Percentiles rank a stretch among this genome's conserved stretches.
These are phyloP conservation scores for Aegilops sharonensis DNA, from an alignment of 176 grass and related monocot genomes.

Conservation along the genomic window DNA sequence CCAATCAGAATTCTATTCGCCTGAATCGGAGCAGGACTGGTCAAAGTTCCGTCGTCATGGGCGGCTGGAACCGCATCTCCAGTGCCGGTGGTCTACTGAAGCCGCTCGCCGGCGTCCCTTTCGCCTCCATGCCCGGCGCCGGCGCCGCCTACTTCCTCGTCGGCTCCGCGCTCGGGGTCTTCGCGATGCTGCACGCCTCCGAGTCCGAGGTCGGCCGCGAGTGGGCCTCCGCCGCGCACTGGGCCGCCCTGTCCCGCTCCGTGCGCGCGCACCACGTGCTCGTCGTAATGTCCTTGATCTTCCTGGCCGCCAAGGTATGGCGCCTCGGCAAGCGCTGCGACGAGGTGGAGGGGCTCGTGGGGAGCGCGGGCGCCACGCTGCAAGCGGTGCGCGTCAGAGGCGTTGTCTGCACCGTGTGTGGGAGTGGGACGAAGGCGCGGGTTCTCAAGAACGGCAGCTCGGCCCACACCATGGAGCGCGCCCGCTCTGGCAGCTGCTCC, in stretches of 20 bases:
- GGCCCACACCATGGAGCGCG: not conserved
- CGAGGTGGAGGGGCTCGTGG: slow-evolving; percentile 41
- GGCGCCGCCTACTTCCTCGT: slow-evolving; percentile 44
- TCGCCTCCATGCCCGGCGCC: slow-evolving; percentile 2
- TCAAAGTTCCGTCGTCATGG: slow-evolving; percentile 7
- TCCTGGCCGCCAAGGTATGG: slow-evolving; percentile 37
- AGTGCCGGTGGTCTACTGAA: slow-evolving; percentile 14
- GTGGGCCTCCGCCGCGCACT: slow-evolving; percentile 27
- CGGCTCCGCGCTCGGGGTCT: slow-evolving; percentile 43
- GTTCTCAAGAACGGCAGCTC: slow-evolving; percentile 35
- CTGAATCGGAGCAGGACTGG: not conserved
- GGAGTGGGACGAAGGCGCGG: slow-evolving; percentile 46
- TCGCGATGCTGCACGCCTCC: slow-evolving; percentile 41
- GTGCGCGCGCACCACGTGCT: slow-evolving; percentile 23
- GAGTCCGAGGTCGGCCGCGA: slow-evolving; percentile 3
- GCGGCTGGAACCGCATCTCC: slow-evolving; percentile 36
- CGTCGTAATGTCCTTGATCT: slow-evolving; percentile 20
- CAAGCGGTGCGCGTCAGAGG: slow-evolving; percentile 32
- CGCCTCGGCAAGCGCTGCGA: slow-evolving; percentile 43
- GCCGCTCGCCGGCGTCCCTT: slow-evolving; percentile 26
- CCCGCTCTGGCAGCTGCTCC: not conserved
- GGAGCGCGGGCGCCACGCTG: slow-evolving; percentile 22
- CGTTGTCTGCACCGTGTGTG: slow-evolving; percentile 53
- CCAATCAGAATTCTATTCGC: not conserved
- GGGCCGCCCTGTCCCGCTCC: slow-evolving; percentile 11